Evolutionary conservation across 164 flowering plant species (phyloP), one percentile per base, ranked within the genome.

Genomic region (Nymphaea colorata): DNA sequence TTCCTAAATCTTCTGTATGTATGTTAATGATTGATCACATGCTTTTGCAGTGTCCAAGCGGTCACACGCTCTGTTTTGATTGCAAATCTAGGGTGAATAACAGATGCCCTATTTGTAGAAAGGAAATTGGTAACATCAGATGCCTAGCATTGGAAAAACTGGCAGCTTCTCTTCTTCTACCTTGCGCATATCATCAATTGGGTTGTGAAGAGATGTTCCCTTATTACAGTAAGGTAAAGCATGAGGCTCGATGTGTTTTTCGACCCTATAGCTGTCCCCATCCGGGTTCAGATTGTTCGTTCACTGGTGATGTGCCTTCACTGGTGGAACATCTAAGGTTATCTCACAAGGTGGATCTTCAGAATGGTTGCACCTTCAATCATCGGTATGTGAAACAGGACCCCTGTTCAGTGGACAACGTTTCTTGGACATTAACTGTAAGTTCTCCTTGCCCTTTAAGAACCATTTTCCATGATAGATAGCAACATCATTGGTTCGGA

Each of bases 301-400:
- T 71, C 53, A 71, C 70, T 2, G 77, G 74, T 3, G 74, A 75
- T 44, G 57, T 75, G 17, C 69, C 71, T 10, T 42, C 72, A 64
- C 59, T 75, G 65, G 43, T 75, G 66, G 65, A 68, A 3, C 77
- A 75, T 59, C 71, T 75, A 42, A 75, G 74, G 60, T 69, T 59
- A 61, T 43, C 55, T 36, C 77, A 75, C 59, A 75, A 72, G 74
- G 77, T 75, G 59, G 77, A 75, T 69, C 69, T 75, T 36, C 77
- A 75, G 62, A 68, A 64, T 7, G 71, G 74, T 43, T 68, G 69
- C 71, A 75, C 68, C 53, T 75, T 75, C 69, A 75, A 72, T 47
- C 77, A 75, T 42, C 74, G 77, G 47, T 75, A 75, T 63, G 77
- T 75, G 69, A 75, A 75, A 65, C 74, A 75, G 72, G 77, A 75